phyloP scores from a whole-genome alignment of 2,329 filamentous ascomycete genomes.

The Chaetomiaceae sp. region DNA sequence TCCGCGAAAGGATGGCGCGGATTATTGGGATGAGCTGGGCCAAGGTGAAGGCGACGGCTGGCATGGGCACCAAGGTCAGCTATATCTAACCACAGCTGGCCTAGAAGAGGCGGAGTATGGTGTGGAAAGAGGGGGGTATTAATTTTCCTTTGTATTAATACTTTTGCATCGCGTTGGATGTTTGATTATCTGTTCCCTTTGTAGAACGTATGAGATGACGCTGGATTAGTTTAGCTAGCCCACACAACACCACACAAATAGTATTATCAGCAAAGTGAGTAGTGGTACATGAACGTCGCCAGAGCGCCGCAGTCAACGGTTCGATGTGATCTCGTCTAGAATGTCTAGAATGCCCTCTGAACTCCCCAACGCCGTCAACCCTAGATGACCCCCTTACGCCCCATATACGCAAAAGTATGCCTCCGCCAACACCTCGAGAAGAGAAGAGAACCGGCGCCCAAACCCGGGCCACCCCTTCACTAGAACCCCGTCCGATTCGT shows the following conservation, averaged over 20 bases:
- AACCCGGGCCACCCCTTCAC: constrained; percentile 44
- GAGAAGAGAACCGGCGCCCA: constrained; percentile 34
- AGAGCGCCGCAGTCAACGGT: neutral
- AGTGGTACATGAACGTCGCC: neutral
- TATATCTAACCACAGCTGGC: constrained; percentile 62
- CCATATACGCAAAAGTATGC: no score
- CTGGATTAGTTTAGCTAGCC: constrained; percentile 3
- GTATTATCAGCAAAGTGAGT: neutral
- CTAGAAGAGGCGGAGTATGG: neutral
- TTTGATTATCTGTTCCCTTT: constrained; percentile 8
- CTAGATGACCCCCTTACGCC: neutral
- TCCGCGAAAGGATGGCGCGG: constrained; percentile 69
- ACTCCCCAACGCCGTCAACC: constrained; percentile 10
- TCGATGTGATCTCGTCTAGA: constrained; percentile 7
- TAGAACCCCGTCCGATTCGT: constrained; percentile 55
- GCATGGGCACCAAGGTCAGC: constrained; percentile 96
- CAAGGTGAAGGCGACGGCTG: constrained; percentile 78
- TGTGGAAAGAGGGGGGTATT: neutral
- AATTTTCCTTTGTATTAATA: constrained; percentile 14
- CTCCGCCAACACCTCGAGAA: neutral
- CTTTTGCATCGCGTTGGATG: neutral
- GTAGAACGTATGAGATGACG: constrained; percentile 13
- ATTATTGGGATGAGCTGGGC: constrained; percentile 68
- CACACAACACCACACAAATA: neutral
- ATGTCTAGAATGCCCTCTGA: neutral